Conservation (phyloP, 2,329 filamentous ascomycete genomes). For the Colletotrichum simmondsii region DNA sequence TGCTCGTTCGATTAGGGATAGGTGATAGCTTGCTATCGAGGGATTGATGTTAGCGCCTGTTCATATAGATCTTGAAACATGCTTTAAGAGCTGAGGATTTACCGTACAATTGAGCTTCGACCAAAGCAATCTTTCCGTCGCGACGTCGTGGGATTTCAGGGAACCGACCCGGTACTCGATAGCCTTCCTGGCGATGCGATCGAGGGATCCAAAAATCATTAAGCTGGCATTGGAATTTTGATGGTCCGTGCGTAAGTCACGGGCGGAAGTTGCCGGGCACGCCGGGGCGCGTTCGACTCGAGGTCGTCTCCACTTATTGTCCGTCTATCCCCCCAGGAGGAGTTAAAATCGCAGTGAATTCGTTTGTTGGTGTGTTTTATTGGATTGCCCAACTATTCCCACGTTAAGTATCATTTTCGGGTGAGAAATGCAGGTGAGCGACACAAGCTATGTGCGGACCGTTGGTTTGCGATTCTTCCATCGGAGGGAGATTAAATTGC, state of each 20-base stretch:
- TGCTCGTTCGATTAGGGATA: not conserved
- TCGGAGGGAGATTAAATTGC: too few relatives aligned
- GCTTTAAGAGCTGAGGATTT: fast-evolving
- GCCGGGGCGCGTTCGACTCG: not conserved
- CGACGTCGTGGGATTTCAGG: not conserved
- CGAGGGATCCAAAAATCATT: constrained; percentile 20
- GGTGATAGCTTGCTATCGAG: not conserved
- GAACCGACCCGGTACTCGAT: not conserved
- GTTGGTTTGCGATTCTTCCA: too few relatives aligned
- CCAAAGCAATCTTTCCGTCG: not conserved
- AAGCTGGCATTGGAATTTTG: not conserved
- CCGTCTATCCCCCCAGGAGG: too few relatives aligned
- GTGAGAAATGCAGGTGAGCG: too few relatives aligned
- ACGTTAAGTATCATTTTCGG: too few relatives aligned
- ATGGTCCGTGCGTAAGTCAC: not conserved
- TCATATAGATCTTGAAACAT: fast-evolving
- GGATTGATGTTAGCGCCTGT: not conserved
- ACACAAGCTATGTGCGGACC: too few relatives aligned
- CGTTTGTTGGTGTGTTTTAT: too few relatives aligned
- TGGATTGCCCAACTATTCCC: too few relatives aligned
- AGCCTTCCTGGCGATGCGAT: not conserved
- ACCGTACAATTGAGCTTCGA: not conserved
- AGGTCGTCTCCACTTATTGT: not conserved
- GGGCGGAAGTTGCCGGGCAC: constrained; percentile 21
- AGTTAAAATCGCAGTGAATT: too few relatives aligned